Conservation (phyloP, 73 alveolate species). For the Durusdinium trenchii region DNA sequence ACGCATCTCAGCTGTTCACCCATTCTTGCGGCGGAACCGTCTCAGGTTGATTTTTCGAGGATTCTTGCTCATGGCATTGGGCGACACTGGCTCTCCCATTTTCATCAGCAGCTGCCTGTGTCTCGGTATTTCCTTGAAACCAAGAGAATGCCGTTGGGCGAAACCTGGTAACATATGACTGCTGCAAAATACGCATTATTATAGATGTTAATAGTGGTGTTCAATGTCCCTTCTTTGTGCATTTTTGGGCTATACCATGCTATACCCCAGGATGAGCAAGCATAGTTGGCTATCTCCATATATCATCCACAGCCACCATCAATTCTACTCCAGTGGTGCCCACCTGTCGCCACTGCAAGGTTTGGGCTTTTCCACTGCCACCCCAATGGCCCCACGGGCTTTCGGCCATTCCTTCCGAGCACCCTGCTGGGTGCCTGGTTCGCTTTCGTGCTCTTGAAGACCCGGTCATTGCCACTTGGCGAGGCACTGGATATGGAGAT, state of each 20-base stretch:
- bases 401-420: constrained; percentile 62
- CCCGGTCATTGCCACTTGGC: constrained; percentile 33
- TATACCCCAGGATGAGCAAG: too few species aligned
- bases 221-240: background rate
- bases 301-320: background rate
- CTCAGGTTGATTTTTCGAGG: constrained; percentile 80
- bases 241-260: too few species aligned
- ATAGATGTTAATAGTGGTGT: too few species aligned
- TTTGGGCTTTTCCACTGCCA: constrained; percentile 83
- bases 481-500: too few species aligned
- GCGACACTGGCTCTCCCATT: background rate
- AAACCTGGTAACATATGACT: too few species aligned
- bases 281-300: too few species aligned
- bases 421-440: constrained; percentile 73
- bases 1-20: too few species aligned
- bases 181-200: too few species aligned
- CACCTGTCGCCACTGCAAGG: background rate
- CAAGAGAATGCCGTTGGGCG: too few species aligned
- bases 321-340: background rate
- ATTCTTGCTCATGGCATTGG: constrained; percentile 60
- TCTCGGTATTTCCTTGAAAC: background rate
- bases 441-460: constrained; percentile 11
- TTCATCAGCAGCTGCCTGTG: constrained; percentile 45
- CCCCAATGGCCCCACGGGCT: background rate
- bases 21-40: too few species aligned